Evolutionary conservation across 2,329 filamentous ascomycete species (phyloP).

Genomic region (Dactylellina leptospora): DNA sequence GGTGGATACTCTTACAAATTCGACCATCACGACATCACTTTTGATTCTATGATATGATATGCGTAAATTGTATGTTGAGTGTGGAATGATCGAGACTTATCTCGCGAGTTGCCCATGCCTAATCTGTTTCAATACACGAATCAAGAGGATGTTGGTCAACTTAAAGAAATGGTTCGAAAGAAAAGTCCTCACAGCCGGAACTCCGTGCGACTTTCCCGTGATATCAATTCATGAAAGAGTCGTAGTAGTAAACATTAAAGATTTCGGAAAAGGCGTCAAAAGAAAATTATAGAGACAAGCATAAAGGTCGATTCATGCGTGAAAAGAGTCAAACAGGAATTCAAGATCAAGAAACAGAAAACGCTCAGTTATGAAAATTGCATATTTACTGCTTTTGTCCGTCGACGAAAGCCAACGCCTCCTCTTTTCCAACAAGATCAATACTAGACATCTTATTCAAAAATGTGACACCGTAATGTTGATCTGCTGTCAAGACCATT

Average conservation of each 20-base stretch:
- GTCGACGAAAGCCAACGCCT: constrained; percentile 92
- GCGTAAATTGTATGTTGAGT: too few relatives aligned
- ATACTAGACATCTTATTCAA: constrained; percentile 93
- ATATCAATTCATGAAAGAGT: constrained; percentile 51
- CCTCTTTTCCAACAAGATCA: constrained; percentile 84
- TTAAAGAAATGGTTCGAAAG: constrained; percentile 13
- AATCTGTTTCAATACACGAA: too few relatives aligned
- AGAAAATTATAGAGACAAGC: background rate
- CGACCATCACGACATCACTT: too few relatives aligned
- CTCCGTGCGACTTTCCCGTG: constrained; percentile 53
- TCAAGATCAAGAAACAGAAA: background rate
- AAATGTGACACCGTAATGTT: constrained; percentile 96
- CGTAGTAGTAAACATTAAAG: constrained; percentile 18
- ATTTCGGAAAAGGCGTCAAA: background rate
- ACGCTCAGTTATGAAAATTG: constrained; percentile 57
- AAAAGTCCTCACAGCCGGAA: constrained; percentile 52
- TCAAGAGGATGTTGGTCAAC: too few relatives aligned
- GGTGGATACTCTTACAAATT: too few relatives aligned
- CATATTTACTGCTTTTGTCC: constrained; percentile 67
- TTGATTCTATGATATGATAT: too few relatives aligned
- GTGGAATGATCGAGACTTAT: too few relatives aligned
- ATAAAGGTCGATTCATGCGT: background rate
- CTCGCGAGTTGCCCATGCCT: too few relatives aligned
- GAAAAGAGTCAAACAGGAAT: background rate
- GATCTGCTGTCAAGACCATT: constrained; percentile 93